These are phyloP conservation scores for Penicillium paradoxum DNA, from an alignment of 495 filamentous ascomycete genomes.

Conservation along the genomic window DNA sequence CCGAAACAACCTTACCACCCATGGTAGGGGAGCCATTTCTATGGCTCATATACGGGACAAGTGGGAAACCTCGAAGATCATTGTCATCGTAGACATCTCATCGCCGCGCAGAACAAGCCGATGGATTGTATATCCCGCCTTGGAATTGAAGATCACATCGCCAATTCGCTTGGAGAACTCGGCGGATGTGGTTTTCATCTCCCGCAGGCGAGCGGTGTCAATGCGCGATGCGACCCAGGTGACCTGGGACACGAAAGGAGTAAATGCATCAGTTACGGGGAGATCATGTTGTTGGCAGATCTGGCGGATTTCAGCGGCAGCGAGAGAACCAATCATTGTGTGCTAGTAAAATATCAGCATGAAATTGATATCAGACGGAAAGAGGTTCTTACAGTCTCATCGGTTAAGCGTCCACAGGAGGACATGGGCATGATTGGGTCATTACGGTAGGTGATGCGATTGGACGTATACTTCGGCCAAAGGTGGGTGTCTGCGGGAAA, in stretches of 20 bases:
- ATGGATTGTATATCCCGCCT: constrained; percentile 36
- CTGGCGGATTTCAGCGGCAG: constrained; percentile 36
- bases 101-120: constrained; percentile 28
- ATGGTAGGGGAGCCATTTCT: constrained; percentile 19
- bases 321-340: constrained; percentile 36
- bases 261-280: constrained; percentile 32
- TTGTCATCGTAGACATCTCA: too few relatives aligned
- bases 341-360: constrained; percentile 13
- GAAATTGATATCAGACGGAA: background rate
- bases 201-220: constrained; percentile 27
- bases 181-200: constrained; percentile 25
- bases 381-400: constrained; percentile 27
- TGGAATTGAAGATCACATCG: constrained; percentile 33
- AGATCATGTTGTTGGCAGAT: constrained; percentile 31
- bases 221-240: constrained; percentile 38
- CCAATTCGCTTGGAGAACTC: constrained; percentile 30
- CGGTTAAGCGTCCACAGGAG: constrained; percentile 27
- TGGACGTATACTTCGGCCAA: constrained; percentile 26
- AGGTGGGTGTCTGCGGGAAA: too few relatives aligned
- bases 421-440: constrained; percentile 37
- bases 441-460: constrained; percentile 39
- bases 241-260: constrained; percentile 38
- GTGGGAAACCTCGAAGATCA: constrained; percentile 25
- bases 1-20: constrained; percentile 39
- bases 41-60: constrained; percentile 39